phyloP scores from a whole-genome alignment of 1,284 basidiomycete species.

The Peniophora sp. region DNA sequence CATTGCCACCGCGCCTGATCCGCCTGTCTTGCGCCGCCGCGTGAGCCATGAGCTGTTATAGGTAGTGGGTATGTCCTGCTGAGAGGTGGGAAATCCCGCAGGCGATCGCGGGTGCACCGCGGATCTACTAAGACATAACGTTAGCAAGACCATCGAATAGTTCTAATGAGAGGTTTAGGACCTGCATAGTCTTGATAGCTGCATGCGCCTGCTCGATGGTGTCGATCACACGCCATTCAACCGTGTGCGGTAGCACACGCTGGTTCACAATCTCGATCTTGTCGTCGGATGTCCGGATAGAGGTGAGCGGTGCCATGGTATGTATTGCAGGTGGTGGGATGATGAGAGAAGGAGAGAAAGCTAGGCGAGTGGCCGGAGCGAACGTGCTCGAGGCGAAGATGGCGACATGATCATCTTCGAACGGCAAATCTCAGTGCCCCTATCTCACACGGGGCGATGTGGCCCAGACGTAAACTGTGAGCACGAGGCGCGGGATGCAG shows the following conservation, averaged over 20 bases:
- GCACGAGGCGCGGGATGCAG: no score
- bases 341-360: background rate
- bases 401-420: conserved; percentile 26
- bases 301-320: conserved; percentile 33
- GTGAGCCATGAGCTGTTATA: no score
- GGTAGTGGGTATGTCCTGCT: no score
- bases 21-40: no score
- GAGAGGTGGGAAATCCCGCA: no score
- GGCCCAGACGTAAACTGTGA: no score
- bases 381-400: conserved; percentile 22
- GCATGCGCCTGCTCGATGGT: conserved; percentile 78
- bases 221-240: conserved; percentile 64
- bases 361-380: conserved; percentile 1
- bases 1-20: no score
- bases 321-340: background rate
- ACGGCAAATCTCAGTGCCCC: no score
- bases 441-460: no score
- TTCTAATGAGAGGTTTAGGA: conserved; percentile 15
- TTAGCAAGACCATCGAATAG: background rate
- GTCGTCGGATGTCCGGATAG: conserved; percentile 57
- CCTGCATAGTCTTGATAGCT: conserved; percentile 92
- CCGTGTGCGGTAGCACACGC: conserved; percentile 75
- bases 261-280: conserved; percentile 83
- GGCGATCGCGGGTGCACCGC: conserved; percentile 91
- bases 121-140: conserved; percentile 46